Conservation (phyloP, 768 basidiomycete genomes). For the Lyophyllum shimeji region DNA sequence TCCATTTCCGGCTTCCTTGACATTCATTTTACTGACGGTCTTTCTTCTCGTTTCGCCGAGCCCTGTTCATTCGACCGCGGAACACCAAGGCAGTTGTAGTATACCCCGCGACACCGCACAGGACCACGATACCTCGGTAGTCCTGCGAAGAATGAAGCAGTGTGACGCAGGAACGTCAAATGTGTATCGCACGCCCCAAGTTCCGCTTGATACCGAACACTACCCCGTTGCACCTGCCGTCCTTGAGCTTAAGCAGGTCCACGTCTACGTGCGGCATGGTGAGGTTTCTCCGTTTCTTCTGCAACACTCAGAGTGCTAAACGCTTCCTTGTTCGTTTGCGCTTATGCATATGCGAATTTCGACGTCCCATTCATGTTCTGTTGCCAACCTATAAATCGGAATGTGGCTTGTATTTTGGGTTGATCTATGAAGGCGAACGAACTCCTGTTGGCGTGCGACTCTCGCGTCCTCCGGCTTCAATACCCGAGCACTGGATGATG, state of each 20-base stretch:
- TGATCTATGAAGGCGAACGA: slow-evolving; percentile 56
- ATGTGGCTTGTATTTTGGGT: neutral
- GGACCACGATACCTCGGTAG: neutral
- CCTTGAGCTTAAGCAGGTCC: slow-evolving; percentile 67
- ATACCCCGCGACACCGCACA: neutral
- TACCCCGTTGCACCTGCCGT: slow-evolving; percentile 59
- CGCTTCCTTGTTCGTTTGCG: neutral
- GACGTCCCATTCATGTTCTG: neutral
- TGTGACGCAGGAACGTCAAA: neutral
- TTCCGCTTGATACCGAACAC: slow-evolving; percentile 54
- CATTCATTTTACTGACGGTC: neutral
- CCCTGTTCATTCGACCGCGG: neutral
- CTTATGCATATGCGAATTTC: neutral
- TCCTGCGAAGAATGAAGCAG: neutral
- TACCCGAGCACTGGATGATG: slow-evolving; percentile 70
- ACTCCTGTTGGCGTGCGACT: slow-evolving; percentile 74
- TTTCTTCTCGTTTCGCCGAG: neutral
- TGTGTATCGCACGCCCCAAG: slow-evolving; percentile 33
- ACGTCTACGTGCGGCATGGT: slow-evolving; percentile 78
- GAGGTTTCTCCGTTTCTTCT: slow-evolving; percentile 18
- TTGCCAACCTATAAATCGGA: neutral
- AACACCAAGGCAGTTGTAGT: neutral
- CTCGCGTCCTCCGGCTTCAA: slow-evolving; percentile 56
- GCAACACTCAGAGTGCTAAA: neutral
- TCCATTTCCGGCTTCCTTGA: neutral